Evolutionary conservation across 495 filamentous ascomycete species (phyloP), one percentile per base, ranked within the genome.

Genomic region (Podospora tetraspora): DNA sequence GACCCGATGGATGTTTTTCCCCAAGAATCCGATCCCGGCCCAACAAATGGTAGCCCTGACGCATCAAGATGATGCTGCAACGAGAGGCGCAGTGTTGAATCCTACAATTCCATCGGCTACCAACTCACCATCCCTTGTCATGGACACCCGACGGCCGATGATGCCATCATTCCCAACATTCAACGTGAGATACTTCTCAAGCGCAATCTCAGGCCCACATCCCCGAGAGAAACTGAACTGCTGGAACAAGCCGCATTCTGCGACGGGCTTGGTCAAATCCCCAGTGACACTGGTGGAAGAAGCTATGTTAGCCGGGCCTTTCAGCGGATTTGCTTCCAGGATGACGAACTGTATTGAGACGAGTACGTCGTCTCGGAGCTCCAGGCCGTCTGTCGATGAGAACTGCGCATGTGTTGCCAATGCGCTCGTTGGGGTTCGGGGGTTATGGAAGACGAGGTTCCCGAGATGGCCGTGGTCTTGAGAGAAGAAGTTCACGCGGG

Each of bases 81-180:
- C 57, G 21, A 59, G 10, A 8, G 57, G 32, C 12, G 32, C 9
- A n/a, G 59, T 81, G 62, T 84, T 84, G 60, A 80, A 82, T 30
- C 82, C 82, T 23, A 82, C 77, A 32, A 84, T 82, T 9, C 82
- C 82, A 59, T 84, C 81, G 8, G 76, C 80, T 11, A 83, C 61
- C 16, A 80, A 60, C 52, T 74, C 69, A 2, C 34, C 69, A 3
- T 67, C 69, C 19, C 66, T 69, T 69, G 72, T 76, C 27, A 84
- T 71, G 11, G 80, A 81, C 19, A 84, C 79, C 23, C 81, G 72
- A 58, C 82, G 75, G 19, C 82, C 82, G 23, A 84, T 83, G 65
- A 84, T 82, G 22, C 82, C 82, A 12, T 80, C 74, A 8, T 69
- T 62, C 2, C 82, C 80, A 16, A 83, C 79, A 23, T 77, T 72